Percentiles rank a stretch among this genome's conserved stretches.
Evolutionary conservation across 257 asterid species (phyloP).

Genomic region (Solanum ossicruentum): DNA sequence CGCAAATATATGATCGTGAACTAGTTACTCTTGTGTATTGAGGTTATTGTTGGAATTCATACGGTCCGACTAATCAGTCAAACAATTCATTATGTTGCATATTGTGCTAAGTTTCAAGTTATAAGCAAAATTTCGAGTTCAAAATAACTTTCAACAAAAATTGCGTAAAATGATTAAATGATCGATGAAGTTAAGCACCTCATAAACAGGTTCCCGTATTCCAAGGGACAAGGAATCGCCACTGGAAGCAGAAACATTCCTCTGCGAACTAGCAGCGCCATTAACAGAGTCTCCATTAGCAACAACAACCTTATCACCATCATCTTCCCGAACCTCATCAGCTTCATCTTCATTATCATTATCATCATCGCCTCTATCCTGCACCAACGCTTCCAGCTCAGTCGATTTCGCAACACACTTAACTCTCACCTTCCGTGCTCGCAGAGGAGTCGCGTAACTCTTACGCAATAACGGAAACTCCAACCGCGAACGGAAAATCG

Average conservation of each 20-base stretch:
- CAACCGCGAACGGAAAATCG: constrained; percentile 27
- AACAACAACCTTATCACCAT: not conserved
- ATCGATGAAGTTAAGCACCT: constrained; percentile 29
- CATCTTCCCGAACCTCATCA: not conserved
- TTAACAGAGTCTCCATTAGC: not conserved
- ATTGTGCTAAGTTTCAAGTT: not conserved
- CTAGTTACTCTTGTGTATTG: not conserved
- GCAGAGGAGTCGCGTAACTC: constrained; percentile 32
- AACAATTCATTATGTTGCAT: not conserved
- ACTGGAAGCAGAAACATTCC: constrained; percentile 13
- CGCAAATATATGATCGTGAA: not conserved
- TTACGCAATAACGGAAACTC: constrained; percentile 20
- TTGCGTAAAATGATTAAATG: not conserved
- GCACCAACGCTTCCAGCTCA: constrained; percentile 22
- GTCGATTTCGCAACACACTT: constrained; percentile 38
- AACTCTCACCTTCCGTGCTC: constrained; percentile 16
- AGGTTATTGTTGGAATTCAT: not conserved
- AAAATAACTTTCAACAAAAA: not conserved
- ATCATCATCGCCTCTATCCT: constrained; percentile 18
- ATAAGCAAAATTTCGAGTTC: not conserved
- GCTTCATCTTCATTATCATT: not conserved
- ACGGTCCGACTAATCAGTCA: not conserved
- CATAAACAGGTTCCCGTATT: constrained; percentile 85
- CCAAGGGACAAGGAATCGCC: constrained; percentile 77
- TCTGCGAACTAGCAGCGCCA: constrained; percentile 31